Evolutionary conservation across 441 rosid genomes (phyloP).

Genomic region (Aquilaria agallochum): DNA sequence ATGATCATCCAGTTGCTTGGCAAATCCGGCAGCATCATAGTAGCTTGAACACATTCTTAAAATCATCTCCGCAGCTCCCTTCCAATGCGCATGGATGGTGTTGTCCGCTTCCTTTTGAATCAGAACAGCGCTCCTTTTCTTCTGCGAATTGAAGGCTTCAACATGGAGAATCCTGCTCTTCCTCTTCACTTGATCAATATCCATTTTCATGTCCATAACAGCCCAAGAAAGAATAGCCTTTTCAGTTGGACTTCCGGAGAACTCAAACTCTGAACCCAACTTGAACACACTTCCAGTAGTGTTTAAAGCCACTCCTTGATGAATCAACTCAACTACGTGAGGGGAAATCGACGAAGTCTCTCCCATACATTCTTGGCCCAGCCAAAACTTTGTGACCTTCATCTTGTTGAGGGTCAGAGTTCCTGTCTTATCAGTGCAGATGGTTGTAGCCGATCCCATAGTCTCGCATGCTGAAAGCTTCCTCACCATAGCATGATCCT

Average conservation of each 20-base stretch:
- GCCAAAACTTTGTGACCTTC: slow-evolving; percentile 48
- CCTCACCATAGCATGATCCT: slow-evolving; percentile 53
- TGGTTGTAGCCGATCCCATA: slow-evolving; percentile 49
- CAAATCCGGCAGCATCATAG: slow-evolving; percentile 40
- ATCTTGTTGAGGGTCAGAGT: slow-evolving; percentile 47
- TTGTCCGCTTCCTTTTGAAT: slow-evolving; percentile 18
- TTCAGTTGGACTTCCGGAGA: slow-evolving; percentile 55
- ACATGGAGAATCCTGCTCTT: slow-evolving; percentile 36
- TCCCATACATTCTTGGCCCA: slow-evolving; percentile 28
- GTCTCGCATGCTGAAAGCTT: slow-evolving; percentile 51
- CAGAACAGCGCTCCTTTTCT: slow-evolving; percentile 47
- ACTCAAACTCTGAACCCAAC: slow-evolving; percentile 25
- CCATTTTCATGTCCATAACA: slow-evolving; percentile 41
- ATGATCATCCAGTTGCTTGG: slow-evolving; percentile 19
- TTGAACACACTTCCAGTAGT: slow-evolving; percentile 50
- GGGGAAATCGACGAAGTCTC: slow-evolving; percentile 25
- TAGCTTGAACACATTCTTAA: slow-evolving; percentile 49
- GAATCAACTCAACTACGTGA: slow-evolving; percentile 34
- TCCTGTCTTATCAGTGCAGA: slow-evolving; percentile 57
- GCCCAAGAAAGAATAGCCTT: slow-evolving; percentile 56
- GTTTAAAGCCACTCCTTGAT: slow-evolving; percentile 58
- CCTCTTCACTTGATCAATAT: slow-evolving; percentile 37
- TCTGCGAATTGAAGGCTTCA: slow-evolving; percentile 50
- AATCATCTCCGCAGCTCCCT: slow-evolving; percentile 64
- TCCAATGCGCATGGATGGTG: slow-evolving; percentile 39